Evolutionary conservation across 495 filamentous ascomycete genomes (phyloP), one percentile per base, ranked within the genome.

Genomic region (Xylaria grammica): DNA sequence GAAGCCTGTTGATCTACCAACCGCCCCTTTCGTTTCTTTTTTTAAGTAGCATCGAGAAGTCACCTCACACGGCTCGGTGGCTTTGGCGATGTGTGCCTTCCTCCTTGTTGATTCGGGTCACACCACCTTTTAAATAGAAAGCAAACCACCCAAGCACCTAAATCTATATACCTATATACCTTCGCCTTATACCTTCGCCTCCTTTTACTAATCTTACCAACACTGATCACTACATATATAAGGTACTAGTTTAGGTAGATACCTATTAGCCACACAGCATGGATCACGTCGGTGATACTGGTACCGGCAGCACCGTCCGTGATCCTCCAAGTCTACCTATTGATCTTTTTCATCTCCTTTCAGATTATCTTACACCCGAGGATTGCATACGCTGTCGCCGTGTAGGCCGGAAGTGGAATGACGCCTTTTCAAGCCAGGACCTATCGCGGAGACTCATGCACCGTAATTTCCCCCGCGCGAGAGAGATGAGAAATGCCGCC

Each of bases 321-420:
- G 79, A 81, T 62, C 76, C 90, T 38, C 79, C 84, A 13, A 70
- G 78, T 6, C 74, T 84, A n/a, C 82, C 81, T 42, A 77, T 79
- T 60, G 86, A 88, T 27, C 72, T 85, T 3, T 82, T 84, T 45
- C 72, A 87, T 17, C 46, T 86, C 9, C 75, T 89, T 40, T 66
- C 81, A 26, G 78, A 75, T 22, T 78, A 84, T 56, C 79, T 90
- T 26, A 62, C 79, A 2, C 83, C 87, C 1, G 66, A 59, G 10
- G 84, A 87, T 65, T 75, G 83, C 46, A 67, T 89, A 1, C 77
- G 81, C 51, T 84, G 81, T 69, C 86, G 87, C 46, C 78, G 75
- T 6, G 87, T 91, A 27, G 86, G 79, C 11, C 78, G 72, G 49
- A 66, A 71, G 13, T 91, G 87, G 86, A 70, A 81, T 44, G 69